Percentiles rank a stretch among this genome's conserved stretches.
These are phyloP conservation scores for Rauvolfia tetraphylla DNA, from an alignment of 257 asterid genomes.

Conservation along the genomic window DNA sequence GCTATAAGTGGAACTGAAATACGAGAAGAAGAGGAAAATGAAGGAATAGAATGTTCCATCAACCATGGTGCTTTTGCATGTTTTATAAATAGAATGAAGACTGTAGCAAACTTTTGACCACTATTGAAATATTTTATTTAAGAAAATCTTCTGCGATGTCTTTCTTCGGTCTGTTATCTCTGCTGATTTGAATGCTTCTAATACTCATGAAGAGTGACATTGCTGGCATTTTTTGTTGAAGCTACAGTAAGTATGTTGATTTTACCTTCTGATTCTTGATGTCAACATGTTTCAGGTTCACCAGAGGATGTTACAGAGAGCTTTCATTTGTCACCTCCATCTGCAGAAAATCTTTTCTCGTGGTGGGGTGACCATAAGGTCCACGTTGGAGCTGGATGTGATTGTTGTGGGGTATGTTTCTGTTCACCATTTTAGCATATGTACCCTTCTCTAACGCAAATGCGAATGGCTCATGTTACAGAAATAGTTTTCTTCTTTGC, in stretches of 20 bases:
- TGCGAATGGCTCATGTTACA: background rate
- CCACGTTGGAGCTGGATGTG: constrained; percentile 53
- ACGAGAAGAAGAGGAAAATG: background rate
- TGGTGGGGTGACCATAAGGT: constrained; percentile 35
- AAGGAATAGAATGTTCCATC: background rate
- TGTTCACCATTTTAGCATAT: background rate
- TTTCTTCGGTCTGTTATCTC: background rate
- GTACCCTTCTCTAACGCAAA: background rate
- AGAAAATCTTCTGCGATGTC: background rate
- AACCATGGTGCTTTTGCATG: background rate
- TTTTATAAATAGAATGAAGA: background rate
- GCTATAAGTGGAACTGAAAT: background rate
- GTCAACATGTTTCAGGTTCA: constrained; percentile 7
- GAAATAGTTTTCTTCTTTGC: background rate
- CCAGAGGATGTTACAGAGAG: constrained; percentile 3
- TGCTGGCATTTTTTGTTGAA: background rate
- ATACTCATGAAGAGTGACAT: background rate
- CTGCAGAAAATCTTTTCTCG: constrained; percentile 28
- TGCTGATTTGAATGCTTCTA: background rate
- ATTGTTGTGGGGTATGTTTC: constrained; percentile 60
- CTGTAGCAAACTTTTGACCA: background rate
- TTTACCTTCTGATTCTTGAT: background rate
- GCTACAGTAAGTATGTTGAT: background rate
- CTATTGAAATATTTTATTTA: background rate
- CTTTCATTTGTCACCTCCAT: constrained; percentile 26